Evolutionary conservation across 208 protist species (phyloP).

Genomic region (Angomonas ambiguus): DNA sequence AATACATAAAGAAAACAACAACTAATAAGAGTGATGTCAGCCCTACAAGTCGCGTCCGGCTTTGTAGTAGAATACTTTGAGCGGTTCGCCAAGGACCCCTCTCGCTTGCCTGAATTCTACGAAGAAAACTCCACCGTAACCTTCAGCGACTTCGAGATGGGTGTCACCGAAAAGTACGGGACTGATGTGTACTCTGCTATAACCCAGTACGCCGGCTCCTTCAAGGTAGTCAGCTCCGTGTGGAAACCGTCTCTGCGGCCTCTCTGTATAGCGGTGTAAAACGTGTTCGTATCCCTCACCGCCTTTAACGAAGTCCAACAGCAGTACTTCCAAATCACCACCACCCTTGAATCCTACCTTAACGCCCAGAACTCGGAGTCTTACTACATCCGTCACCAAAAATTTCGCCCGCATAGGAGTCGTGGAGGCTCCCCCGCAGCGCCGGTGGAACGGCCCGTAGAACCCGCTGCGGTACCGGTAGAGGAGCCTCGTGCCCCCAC

Average conservation of each 20-base stretch:
- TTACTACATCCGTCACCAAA: constrained; percentile 83
- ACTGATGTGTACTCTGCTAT: constrained; percentile 34
- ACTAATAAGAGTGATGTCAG: constrained; percentile 19
- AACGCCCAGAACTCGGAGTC: constrained; percentile 41
- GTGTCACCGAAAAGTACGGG: constrained; percentile 46
- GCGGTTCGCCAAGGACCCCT: constrained; percentile 55
- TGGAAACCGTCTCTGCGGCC: constrained; percentile 63
- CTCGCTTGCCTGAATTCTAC: constrained; percentile 61
- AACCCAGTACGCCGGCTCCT: constrained; percentile 57
- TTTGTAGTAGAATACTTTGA: constrained; percentile 85
- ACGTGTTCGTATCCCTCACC: constrained; percentile 55
- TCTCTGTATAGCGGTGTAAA: constrained; percentile 69
- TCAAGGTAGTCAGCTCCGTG: constrained; percentile 55
- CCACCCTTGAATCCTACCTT: constrained; percentile 62
- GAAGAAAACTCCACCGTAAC: constrained; percentile 48
- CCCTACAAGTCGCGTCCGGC: constrained; percentile 70
- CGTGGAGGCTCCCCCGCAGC: constrained; percentile 24
- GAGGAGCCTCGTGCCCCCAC: constrained; percentile 20
- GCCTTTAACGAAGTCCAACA: constrained; percentile 35
- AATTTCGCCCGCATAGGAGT: constrained; percentile 65
- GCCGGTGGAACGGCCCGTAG: constrained; percentile 26
- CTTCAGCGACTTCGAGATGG: constrained; percentile 82
- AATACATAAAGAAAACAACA: no score
- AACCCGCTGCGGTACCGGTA: constrained; percentile 25
- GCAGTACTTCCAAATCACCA: constrained; percentile 79